Conservation (phyloP, 2,329 filamentous ascomycete species). For the Epichloe brachyelytri region DNA sequence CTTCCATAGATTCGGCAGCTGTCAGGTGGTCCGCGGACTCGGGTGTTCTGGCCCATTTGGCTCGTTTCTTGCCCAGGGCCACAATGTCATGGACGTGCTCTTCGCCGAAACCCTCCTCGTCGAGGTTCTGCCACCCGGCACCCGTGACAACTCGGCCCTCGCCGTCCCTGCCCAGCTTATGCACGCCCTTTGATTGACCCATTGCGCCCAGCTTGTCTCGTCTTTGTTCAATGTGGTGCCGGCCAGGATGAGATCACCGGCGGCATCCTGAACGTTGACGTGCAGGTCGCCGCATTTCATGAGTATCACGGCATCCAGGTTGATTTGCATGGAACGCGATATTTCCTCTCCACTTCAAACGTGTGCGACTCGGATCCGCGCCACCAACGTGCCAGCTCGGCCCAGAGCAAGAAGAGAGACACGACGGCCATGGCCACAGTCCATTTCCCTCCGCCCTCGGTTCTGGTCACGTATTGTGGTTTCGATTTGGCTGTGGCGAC, state of each 20-base stretch:
- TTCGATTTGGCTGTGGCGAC: constrained; percentile 74
- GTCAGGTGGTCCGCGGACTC: constrained; percentile 46
- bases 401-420: constrained; percentile 61
- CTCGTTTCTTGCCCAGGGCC: constrained; percentile 48
- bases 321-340: constrained; percentile 79
- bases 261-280: constrained; percentile 92
- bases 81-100: constrained; percentile 90
- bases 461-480: constrained; percentile 76
- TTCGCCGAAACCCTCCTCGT: constrained; percentile 59
- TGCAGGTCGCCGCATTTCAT: constrained; percentile 87
- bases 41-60: constrained; percentile 68
- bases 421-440: constrained; percentile 69
- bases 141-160: constrained; percentile 43
- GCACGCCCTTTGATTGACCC: constrained; percentile 59
- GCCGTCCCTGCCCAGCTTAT: constrained; percentile 43
- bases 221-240: constrained; percentile 62
- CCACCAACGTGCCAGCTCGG: constrained; percentile 75
- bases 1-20: constrained; percentile 84
- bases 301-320: constrained; percentile 80
- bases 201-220: constrained; percentile 67
- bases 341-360: constrained; percentile 91
- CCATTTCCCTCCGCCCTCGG: constrained; percentile 83
- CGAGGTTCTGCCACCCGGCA: constrained; percentile 40
- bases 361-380: constrained; percentile 72
- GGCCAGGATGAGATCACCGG: constrained; percentile 82